Evolutionary conservation across 306 rosid genomes (phyloP), one percentile per base, ranked within the genome.

Genomic region (Spatholobus suberectus): DNA sequence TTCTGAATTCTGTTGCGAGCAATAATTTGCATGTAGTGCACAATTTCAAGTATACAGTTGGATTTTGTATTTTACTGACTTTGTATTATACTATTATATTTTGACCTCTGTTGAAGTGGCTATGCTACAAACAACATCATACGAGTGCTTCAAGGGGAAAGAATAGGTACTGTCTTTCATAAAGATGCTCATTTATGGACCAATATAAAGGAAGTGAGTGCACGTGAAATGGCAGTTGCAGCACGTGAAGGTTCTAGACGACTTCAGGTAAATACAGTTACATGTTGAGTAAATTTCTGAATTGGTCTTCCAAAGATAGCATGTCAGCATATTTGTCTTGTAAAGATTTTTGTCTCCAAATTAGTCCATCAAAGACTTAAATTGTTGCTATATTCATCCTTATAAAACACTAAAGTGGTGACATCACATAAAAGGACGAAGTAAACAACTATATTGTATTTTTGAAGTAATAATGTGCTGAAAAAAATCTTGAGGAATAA

Each of bases 101-200:
- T 12, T 40, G 73, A 51, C 26, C 8, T 81, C 35, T 9, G 34
- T 76, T 84, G 79, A 47, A 96, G 99, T 82, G 99, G 99, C 59
- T 91, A 82, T 87, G 90, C 93, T 43, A 81, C 89, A 73, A 91
- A 96, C 84, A 96, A 92, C 81, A 92, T 96, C 27, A 86, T 89
- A 34, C 89, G 88, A 54, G 98, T 96, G 62, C 96, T 96, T 37
- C 94, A 91, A 83, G 99, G 99, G 76, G 92, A 91, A 81, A 90
- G 77, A 76, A 85, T 92, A 23, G 99, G 98, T 49, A 96, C 99
- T 62, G 93, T 96, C 70, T 96, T 96, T 86, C 99, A 96, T 80
- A 89, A 85, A 85, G 98, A 96, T 83, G 96, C 99, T 57, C 96
- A 92, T 77, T 70, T 90, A 74, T 95, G 98, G 99, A 79, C 83